Percentiles rank a stretch among this genome's conserved stretches.
Evolutionary conservation across 768 basidiomycete species (phyloP).

Genomic region (Termitomyces sp.): DNA sequence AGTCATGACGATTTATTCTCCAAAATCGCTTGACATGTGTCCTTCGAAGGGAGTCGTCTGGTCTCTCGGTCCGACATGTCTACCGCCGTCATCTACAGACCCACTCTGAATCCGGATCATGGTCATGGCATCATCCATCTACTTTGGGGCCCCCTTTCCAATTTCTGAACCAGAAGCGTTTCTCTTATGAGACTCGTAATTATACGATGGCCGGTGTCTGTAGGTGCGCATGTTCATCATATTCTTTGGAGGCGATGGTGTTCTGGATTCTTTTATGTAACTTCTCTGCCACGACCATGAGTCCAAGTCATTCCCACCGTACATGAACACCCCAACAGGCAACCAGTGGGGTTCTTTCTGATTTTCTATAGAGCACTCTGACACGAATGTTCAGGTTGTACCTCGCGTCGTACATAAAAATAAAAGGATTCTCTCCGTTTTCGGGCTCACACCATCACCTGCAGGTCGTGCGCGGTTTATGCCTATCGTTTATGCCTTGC

Average conservation of each 20-base stretch:
- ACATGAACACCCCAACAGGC: not conserved
- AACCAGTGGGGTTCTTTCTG: not conserved
- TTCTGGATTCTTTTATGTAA: not conserved
- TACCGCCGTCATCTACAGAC: not conserved
- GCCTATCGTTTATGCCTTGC: slow-evolving; percentile 1
- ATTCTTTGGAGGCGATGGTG: not conserved
- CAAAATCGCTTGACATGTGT: not conserved
- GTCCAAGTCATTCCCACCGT: not conserved
- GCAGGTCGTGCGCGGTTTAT: slow-evolving; percentile 2
- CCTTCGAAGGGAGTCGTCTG: not conserved
- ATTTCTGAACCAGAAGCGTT: not conserved
- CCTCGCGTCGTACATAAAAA: not conserved
- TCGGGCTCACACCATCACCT: slow-evolving; percentile 2
- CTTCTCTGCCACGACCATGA: not conserved
- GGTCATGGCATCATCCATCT: not conserved
- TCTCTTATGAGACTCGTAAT: not conserved
- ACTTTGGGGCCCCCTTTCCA: not conserved
- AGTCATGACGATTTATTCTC: not conserved
- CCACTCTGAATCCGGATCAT: not conserved
- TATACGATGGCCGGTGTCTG: no score
- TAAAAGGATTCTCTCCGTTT: not conserved
- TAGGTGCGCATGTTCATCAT: not conserved
- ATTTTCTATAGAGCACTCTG: not conserved
- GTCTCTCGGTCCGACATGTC: not conserved
- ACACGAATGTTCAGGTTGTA: not conserved